Evolutionary conservation across 441 rosid genomes (phyloP).

Genomic region (Adansonia rubrostipa): DNA sequence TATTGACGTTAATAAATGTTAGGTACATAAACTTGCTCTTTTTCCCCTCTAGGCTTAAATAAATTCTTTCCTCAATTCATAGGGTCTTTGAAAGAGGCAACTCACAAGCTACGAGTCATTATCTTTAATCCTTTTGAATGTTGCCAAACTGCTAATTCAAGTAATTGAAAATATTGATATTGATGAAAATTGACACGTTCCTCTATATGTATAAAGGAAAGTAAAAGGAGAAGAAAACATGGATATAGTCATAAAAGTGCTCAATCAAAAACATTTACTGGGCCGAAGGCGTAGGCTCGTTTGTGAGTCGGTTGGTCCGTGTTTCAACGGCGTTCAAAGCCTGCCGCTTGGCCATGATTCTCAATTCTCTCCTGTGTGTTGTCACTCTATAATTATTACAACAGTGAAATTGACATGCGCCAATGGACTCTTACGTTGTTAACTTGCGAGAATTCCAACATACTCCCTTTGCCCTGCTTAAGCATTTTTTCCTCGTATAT

Average conservation of each 20-base stretch:
- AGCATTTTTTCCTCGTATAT: neutral
- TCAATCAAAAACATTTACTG: too few species aligned
- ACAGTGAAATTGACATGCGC: neutral
- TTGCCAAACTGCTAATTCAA: slow-evolving; percentile 9
- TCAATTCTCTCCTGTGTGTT: neutral
- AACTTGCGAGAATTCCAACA: neutral
- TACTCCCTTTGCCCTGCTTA: neutral
- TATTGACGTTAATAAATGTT: neutral
- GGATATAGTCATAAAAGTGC: neutral
- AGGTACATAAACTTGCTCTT: neutral
- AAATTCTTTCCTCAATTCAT: neutral
- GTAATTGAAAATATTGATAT: neutral
- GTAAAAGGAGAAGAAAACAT: neutral
- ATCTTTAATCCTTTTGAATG: neutral
- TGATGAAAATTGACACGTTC: neutral
- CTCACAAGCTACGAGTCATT: neutral
- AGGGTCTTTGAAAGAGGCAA: neutral
- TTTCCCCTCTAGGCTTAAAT: neutral
- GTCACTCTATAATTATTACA: neutral
- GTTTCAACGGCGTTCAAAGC: slow-evolving; percentile 2
- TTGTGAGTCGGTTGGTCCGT: neutral
- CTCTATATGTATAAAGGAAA: neutral
- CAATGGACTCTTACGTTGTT: neutral
- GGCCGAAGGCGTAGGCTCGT: neutral
- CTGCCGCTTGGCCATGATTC: neutral